phyloP scores from a whole-genome alignment of 202 grass and related monocot genomes.

The Elaeis oleifera region DNA sequence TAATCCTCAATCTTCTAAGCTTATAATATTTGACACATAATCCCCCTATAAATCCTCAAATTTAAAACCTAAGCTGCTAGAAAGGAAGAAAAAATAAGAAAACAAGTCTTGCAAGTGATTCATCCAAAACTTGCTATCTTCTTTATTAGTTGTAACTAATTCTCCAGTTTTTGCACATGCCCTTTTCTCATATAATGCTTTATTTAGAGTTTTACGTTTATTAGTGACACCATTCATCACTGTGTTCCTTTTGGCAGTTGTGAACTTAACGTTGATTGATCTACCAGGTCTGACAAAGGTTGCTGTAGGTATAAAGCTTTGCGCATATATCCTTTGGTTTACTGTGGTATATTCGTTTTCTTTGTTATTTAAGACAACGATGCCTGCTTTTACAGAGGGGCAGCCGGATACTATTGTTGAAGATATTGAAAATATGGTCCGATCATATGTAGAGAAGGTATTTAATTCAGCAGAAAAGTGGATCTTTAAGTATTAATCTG shows the following conservation, averaged over 20 bases:
- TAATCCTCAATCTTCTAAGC: too few relatives aligned
- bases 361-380: conserved; percentile 5
- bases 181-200: background rate
- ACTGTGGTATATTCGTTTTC: background rate
- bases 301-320: conserved; percentile 46
- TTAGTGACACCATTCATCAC: background rate
- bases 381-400: conserved; percentile 43
- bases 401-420: conserved; percentile 66
- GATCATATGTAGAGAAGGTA: conserved; percentile 66
- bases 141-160: too few relatives aligned
- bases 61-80: too few relatives aligned
- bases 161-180: background rate
- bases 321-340: conserved; percentile 11
- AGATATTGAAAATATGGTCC: conserved; percentile 79
- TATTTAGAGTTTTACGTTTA: background rate
- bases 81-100: too few relatives aligned
- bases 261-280: conserved; percentile 82
- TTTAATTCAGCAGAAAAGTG: background rate
- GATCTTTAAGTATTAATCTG: background rate
- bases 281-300: conserved; percentile 73
- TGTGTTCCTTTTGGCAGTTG: conserved; percentile 34
- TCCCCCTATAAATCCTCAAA: too few relatives aligned
- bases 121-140: too few relatives aligned
- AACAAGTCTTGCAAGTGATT: too few relatives aligned
- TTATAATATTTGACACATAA: too few relatives aligned